Percentiles rank a stretch among this genome's conserved stretches.
phyloP scores from a whole-genome alignment of 768 basidiomycete species.

The Pseudohyphozyma bogoriensis region DNA sequence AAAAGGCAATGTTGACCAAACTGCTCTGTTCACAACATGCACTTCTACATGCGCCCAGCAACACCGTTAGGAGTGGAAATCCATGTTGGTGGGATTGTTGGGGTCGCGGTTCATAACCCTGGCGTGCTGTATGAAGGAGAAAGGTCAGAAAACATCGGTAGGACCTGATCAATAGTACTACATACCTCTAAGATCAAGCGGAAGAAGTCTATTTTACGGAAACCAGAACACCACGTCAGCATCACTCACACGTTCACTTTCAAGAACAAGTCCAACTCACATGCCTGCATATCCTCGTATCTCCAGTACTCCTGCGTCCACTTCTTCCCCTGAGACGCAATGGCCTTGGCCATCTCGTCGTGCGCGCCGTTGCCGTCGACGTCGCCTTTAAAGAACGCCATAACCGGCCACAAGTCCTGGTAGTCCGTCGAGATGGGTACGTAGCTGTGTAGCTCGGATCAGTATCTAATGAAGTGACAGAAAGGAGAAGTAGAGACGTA shows the following conservation, averaged over 20 bases:
- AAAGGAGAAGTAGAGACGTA: conserved; percentile 8
- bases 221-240: not conserved
- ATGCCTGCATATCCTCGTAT: conserved; percentile 31
- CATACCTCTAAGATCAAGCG: conserved; percentile 20
- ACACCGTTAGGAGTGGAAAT: not conserved
- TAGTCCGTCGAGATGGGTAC: conserved; percentile 33
- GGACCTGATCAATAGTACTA: too few relatives aligned
- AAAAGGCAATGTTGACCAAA: too few relatives aligned
- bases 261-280: not conserved
- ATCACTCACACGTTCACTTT: not conserved
- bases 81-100: not conserved
- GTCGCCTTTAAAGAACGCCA: conserved; percentile 63
- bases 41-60: not conserved
- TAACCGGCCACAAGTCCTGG: conserved; percentile 49
- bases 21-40: not conserved
- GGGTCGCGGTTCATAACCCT: conserved; percentile 11
- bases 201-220: conserved; percentile 1
- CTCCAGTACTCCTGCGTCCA: conserved; percentile 32
- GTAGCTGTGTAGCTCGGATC: conserved; percentile 11
- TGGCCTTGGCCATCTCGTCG: conserved; percentile 50
- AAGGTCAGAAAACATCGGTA: not conserved
- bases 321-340: conserved; percentile 46
- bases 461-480: not conserved
- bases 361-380: conserved; percentile 49
- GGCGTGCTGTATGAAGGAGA: conserved; percentile 18